Conservation (phyloP, 495 filamentous ascomycete genomes). For the Sabuloglossum arenarium region DNA sequence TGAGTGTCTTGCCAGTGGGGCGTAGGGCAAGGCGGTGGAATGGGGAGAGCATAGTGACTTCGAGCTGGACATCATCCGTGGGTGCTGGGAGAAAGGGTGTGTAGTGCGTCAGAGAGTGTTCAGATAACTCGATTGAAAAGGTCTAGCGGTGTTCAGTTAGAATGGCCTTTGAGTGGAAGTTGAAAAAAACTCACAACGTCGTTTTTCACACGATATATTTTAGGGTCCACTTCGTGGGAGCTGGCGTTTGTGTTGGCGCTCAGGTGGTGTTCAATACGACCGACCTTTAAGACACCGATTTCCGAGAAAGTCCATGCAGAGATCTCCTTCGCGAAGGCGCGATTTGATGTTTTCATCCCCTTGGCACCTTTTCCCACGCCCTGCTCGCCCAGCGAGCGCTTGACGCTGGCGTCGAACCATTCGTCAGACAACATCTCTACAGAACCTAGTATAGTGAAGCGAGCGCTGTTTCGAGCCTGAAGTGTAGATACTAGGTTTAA, state of each 20-base stretch:
- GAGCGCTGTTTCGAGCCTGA: slow-evolving; percentile 84
- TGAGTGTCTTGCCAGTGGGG: slow-evolving; percentile 32
- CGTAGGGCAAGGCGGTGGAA: slow-evolving; percentile 76
- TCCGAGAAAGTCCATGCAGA: slow-evolving; percentile 89
- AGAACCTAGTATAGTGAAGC: slow-evolving; percentile 70
- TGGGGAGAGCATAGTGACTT: slow-evolving; percentile 96
- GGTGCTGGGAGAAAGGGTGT: slow-evolving; percentile 48
- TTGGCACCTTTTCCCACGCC: slow-evolving; percentile 22
- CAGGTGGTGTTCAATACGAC: slow-evolving; percentile 62
- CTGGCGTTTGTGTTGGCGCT: slow-evolving; percentile 26
- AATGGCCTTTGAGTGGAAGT: slow-evolving; percentile 13
- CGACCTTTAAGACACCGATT: slow-evolving; percentile 69
- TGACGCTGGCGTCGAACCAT: slow-evolving; percentile 75
- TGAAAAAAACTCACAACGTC: slow-evolving; percentile 51
- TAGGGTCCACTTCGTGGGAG: slow-evolving; percentile 43
- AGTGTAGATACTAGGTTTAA: slow-evolving; percentile 60
- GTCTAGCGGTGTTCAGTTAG: slow-evolving; percentile 30
- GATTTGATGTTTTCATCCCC: slow-evolving; percentile 47
- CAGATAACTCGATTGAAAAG: slow-evolving; percentile 73
- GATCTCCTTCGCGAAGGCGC: slow-evolving; percentile 65
- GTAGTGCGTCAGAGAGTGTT: slow-evolving; percentile 51
- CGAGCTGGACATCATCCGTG: slow-evolving; percentile 63
- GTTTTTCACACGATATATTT: slow-evolving; percentile 91
- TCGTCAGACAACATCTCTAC: slow-evolving; percentile 69
- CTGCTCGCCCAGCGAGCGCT: slow-evolving; percentile 26